Base-by-base conservation (phyloP, 2,329 filamentous ascomycete genomes). In the Nectriaceae sp. region DNA sequence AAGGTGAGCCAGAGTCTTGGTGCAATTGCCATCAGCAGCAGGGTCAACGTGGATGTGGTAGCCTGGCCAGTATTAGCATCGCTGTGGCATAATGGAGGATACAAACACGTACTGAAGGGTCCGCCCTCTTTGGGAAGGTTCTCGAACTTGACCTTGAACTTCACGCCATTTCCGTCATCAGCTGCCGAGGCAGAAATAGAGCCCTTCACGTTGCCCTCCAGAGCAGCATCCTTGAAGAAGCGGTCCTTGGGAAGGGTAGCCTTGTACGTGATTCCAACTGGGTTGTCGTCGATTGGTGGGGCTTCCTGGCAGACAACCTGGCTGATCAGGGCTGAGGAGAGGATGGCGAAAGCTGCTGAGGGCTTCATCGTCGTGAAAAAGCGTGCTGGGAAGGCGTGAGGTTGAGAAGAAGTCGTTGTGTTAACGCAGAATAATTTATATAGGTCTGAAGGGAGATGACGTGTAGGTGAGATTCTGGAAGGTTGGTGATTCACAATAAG, bases 11-110 rank as follows among this genome's bases (percentile, higher is more conserved):
- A 81, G 73, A 2, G 89, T 85, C 4, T 68, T 68, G 42, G 80
- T 87, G 75, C 89, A 93, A 77, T 90, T 89, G 55, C 88, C 88
- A 54, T 83, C 71, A 20, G 65, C 67, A 4, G 84, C 84, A 8
- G 83, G 82, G 16, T 73, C 61, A 43, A 77, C 79, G 69, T 93
- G 89, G 56, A 93, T 73, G 66, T 92, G 88, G 72, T 90, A 92
- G 50, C 75, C 87, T 88, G 49, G 4, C 37, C 47, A 50, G 21
- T 48, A 57, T 41, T 22, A 42, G 10, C 18, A 18, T 39, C 31
- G n/a, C 31, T 20, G 16, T 29, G 18, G 46, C 10, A 11, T 16
- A 11, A 20, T 11, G 21, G 16, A 4, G 6, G n/a, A 16, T 1
- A 29, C 4, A 21, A 21, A 13, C 22, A 16, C 6, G 36, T 72